phyloP scores from a whole-genome alignment of 768 basidiomycete species.

The Imleria badia region DNA sequence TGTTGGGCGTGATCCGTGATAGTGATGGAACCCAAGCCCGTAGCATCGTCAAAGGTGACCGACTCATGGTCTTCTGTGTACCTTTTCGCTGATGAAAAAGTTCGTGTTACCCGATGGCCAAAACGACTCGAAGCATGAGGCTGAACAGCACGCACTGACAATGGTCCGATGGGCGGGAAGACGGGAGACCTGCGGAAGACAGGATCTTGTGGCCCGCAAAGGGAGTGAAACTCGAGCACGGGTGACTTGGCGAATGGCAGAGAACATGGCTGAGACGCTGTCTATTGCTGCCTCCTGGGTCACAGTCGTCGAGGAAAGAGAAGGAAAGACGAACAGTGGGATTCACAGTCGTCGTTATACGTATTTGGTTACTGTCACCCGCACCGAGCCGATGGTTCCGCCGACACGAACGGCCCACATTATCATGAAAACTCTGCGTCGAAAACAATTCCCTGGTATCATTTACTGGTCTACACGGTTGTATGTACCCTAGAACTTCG shows the following conservation, averaged over 20 bases:
- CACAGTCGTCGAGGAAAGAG: conserved; percentile 39
- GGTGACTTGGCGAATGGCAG: conserved; percentile 7
- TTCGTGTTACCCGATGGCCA: neutral
- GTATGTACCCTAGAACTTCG: neutral
- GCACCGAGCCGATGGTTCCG: conserved; percentile 10
- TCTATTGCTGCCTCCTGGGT: neutral
- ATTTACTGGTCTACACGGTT: neutral
- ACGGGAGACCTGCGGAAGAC: neutral
- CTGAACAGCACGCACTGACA: conserved; percentile 22
- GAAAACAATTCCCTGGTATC: neutral
- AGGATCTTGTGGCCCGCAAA: neutral
- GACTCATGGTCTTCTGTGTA: conserved; percentile 91
- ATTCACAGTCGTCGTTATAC: neutral
- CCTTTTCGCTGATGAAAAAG: conserved; percentile 28
- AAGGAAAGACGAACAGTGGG: conserved; percentile 31
- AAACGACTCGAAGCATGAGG: neutral
- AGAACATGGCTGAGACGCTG: conserved; percentile 18
- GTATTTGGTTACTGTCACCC: conserved; percentile 20
- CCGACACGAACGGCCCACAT: too few species aligned
- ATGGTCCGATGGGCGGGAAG: conserved; percentile 19
- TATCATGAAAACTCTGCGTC: neutral
- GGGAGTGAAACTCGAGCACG: conserved; percentile 13
- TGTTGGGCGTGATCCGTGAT: conserved; percentile 94
- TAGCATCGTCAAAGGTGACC: conserved; percentile 72
- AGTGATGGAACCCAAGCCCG: conserved; percentile 74